phyloP scores from a whole-genome alignment of 495 filamentous ascomycete species.

The Aspergillus cristatus region DNA sequence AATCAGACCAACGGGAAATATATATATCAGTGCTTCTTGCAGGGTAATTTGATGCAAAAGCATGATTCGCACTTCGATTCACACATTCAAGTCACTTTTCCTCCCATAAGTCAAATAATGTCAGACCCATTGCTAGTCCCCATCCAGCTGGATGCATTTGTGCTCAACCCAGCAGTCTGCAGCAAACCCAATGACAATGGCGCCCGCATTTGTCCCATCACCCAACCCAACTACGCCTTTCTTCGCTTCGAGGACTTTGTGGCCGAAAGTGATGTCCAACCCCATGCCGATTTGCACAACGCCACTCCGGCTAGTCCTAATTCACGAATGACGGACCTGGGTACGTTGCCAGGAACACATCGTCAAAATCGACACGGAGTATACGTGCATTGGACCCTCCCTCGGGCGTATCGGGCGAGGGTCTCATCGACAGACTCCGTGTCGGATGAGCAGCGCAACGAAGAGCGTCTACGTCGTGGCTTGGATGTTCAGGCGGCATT shows the following conservation, averaged over 20 bases:
- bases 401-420: slow-evolving; percentile 33
- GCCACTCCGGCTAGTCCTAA: slow-evolving; percentile 26
- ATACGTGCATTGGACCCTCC: slow-evolving; percentile 46
- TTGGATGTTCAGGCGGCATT: not conserved
- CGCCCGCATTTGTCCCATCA: slow-evolving; percentile 25
- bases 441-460: not conserved
- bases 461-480: slow-evolving; percentile 1
- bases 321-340: slow-evolving; percentile 34
- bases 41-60: too few species aligned
- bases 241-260: slow-evolving; percentile 28
- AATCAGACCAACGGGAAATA: too few species aligned
- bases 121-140: slow-evolving; percentile 6
- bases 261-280: slow-evolving; percentile 33
- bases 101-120: too few species aligned
- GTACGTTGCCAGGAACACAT: slow-evolving; percentile 7
- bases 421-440: slow-evolving; percentile 6
- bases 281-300: slow-evolving; percentile 34
- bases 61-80: too few species aligned
- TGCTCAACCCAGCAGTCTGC: slow-evolving; percentile 27
- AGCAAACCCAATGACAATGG: slow-evolving; percentile 4
- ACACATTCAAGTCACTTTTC: too few species aligned
- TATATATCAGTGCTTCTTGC: too few species aligned
- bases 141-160: slow-evolving; percentile 32
- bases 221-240: slow-evolving; percentile 45
- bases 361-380: slow-evolving; percentile 30